A percentile compares a stretch with the other conserved stretches of the same genome.
phyloP scores from a whole-genome alignment of 306 rosid genomes.

The Castanea crenata region DNA sequence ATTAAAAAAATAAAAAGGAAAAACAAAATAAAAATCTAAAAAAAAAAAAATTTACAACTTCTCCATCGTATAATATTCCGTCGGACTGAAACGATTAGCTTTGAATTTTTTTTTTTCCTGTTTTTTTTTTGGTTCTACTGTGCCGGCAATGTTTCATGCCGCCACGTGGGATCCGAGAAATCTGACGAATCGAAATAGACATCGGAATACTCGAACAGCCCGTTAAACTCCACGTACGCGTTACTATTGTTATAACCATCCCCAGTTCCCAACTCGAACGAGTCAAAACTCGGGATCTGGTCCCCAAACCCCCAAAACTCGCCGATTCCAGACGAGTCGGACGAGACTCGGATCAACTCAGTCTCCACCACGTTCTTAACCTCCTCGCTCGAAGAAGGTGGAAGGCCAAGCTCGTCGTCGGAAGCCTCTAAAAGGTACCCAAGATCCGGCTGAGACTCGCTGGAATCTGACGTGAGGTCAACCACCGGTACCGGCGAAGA shows the following conservation, averaged over 20 bases:
- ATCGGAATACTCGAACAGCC: conserved; percentile 64
- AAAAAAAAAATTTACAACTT: conserved; percentile 36
- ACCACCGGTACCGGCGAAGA: conserved; percentile 36
- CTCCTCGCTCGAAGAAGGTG: conserved; percentile 42
- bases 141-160: conserved; percentile 67
- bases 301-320: conserved; percentile 73
- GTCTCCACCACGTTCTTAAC: conserved; percentile 22
- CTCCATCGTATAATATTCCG: conserved; percentile 1
- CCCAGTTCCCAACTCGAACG: conserved; percentile 52
- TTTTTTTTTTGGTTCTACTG: conserved; percentile 26
- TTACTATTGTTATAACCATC: conserved; percentile 9
- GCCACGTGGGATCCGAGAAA: conserved; percentile 52
- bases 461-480: conserved; percentile 51
- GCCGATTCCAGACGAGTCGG: conserved; percentile 61
- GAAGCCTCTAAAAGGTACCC: conserved; percentile 81
- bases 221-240: conserved; percentile 58
- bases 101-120: not conserved
- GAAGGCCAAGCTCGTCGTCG: conserved; percentile 86
- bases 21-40: not conserved
- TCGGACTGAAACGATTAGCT: not conserved
- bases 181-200: conserved; percentile 58
- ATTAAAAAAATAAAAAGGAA: not conserved
- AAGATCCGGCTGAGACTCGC: conserved; percentile 67
- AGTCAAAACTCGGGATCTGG: conserved; percentile 52
- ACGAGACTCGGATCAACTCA: conserved; percentile 45